phyloP scores from a whole-genome alignment of 2,329 filamentous ascomycete genomes.

The Arthrobotrys megalospora region DNA sequence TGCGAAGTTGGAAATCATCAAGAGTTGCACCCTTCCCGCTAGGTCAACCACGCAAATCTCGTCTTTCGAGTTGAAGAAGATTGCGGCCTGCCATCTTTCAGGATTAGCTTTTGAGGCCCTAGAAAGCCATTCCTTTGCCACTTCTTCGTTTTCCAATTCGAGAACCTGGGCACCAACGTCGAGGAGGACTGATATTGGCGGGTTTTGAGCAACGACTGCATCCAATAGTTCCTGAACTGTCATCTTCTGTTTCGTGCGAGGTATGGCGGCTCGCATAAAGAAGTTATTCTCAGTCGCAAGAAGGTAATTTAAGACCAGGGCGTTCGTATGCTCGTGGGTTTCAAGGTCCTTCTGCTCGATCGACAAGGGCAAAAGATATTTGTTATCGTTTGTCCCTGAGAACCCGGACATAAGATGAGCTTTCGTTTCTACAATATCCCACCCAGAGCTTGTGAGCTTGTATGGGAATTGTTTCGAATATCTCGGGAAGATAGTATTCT shows the following conservation, averaged over 20 bases:
- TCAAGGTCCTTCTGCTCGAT: slow-evolving; percentile 74
- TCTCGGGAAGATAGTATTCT: slow-evolving; percentile 74
- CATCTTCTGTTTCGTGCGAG: slow-evolving; percentile 39
- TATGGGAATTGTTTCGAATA: slow-evolving; percentile 75
- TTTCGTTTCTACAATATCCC: slow-evolving; percentile 74
- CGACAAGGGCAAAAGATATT: slow-evolving; percentile 73
- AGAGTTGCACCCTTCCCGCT: slow-evolving; percentile 68
- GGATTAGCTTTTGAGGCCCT: slow-evolving; percentile 23
- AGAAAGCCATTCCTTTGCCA: slow-evolving; percentile 73
- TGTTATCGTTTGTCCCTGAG: slow-evolving; percentile 78
- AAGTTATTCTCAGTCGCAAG: slow-evolving; percentile 71
- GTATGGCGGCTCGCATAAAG: slow-evolving; percentile 44
- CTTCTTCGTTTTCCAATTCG: slow-evolving; percentile 73
- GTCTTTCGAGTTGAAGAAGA: slow-evolving; percentile 75
- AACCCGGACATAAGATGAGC: slow-evolving; percentile 75
- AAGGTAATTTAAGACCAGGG: slow-evolving; percentile 75
- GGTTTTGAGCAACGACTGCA: slow-evolving; percentile 67
- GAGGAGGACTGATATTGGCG: slow-evolving; percentile 74
- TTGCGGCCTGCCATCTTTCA: slow-evolving; percentile 66
- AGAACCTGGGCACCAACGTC: slow-evolving; percentile 81
- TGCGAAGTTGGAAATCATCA: slow-evolving; percentile 75
- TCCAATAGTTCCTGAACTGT: slow-evolving; percentile 69
- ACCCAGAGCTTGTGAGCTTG: slow-evolving; percentile 78
- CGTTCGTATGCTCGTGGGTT: slow-evolving; percentile 76
- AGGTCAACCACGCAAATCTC: slow-evolving; percentile 73